Percentiles rank a stretch among this genome's conserved stretches.
Conservation (phyloP, 208 protist genomes). For the Trypanosoma congolense region DNA sequence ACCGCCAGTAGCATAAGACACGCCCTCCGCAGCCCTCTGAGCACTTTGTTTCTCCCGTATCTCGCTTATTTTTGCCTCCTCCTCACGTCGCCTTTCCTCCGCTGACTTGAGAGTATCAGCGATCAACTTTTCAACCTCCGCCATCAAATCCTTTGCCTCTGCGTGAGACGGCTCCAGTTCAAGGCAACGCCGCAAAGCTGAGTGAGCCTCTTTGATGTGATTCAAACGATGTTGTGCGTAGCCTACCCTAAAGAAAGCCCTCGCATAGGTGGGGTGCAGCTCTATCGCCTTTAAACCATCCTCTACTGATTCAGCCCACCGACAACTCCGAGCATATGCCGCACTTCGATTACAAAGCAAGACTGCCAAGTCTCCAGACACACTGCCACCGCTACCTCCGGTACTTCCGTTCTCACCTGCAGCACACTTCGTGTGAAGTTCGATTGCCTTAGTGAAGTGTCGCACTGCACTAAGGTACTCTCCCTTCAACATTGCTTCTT, state of each 20-base stretch:
- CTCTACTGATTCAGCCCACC: conserved; percentile 47
- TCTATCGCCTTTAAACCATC: conserved; percentile 44
- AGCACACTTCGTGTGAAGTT: conserved; percentile 30
- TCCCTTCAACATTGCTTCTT: conserved; percentile 56
- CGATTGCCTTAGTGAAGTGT: conserved; percentile 73
- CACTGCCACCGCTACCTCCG: background rate
- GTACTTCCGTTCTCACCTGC: conserved; percentile 6
- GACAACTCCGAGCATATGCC: conserved; percentile 41
- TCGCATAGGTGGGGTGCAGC: conserved; percentile 57
- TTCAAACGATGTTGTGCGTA: conserved; percentile 51
- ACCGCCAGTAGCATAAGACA: conserved; percentile 3
- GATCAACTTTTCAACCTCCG: conserved; percentile 34
- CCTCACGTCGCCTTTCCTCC: conserved; percentile 39
- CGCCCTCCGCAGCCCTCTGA: conserved; percentile 19
- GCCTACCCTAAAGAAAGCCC: conserved; percentile 68
- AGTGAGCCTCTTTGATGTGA: conserved; percentile 33
- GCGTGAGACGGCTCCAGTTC: conserved; percentile 44
- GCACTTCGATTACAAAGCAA: conserved; percentile 77
- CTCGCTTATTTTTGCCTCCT: conserved; percentile 28
- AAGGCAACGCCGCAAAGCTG: conserved; percentile 49
- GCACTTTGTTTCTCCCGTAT: conserved; percentile 37
- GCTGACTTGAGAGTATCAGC: conserved; percentile 38
- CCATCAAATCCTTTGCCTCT: conserved; percentile 40
- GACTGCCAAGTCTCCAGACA: conserved; percentile 24
- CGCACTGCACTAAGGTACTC: conserved; percentile 69